These are phyloP conservation scores for Erodium trifolium DNA, from an alignment of 441 rosid species.

Conservation along the genomic window DNA sequence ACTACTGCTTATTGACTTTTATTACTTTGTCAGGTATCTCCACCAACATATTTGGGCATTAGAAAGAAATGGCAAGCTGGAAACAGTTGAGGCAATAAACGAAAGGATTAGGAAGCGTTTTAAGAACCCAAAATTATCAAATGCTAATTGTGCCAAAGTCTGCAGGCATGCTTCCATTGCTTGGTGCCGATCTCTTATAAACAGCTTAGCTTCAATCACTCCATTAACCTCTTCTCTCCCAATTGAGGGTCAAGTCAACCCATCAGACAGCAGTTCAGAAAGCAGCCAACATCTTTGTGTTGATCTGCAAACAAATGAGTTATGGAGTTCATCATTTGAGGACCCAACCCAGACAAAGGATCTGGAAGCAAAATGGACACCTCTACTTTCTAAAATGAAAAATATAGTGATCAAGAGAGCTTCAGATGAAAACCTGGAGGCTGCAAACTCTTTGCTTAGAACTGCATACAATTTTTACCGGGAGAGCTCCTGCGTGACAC, in stretches of 20 bases:
- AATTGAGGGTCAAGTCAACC: slow-evolving; percentile 35
- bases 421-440: slow-evolving; percentile 56
- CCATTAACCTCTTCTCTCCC: slow-evolving; percentile 44
- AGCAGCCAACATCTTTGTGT: slow-evolving; percentile 54
- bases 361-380: slow-evolving; percentile 67
- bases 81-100: slow-evolving; percentile 73
- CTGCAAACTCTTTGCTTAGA: slow-evolving; percentile 63
- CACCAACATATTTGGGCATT: slow-evolving; percentile 54
- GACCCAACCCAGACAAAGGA: slow-evolving; percentile 41
- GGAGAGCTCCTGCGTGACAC: slow-evolving; percentile 65
- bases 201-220: slow-evolving; percentile 70
- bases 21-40: slow-evolving; percentile 50
- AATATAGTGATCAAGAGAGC: slow-evolving; percentile 51
- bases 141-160: slow-evolving; percentile 71
- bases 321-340: slow-evolving; percentile 66
- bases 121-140: slow-evolving; percentile 84
- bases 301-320: slow-evolving; percentile 61
- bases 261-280: slow-evolving; percentile 37
- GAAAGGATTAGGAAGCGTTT: slow-evolving; percentile 90
- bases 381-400: slow-evolving; percentile 59
- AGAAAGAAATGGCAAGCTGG: slow-evolving; percentile 71
- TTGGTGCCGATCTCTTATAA: slow-evolving; percentile 80
- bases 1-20: background rate
- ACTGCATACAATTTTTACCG: slow-evolving; percentile 75
- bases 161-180: slow-evolving; percentile 89